Percentiles rank a stretch among this genome's conserved stretches.
Evolutionary conservation across 129 eudicot species (phyloP).

Genomic region (Arctium lappa): DNA sequence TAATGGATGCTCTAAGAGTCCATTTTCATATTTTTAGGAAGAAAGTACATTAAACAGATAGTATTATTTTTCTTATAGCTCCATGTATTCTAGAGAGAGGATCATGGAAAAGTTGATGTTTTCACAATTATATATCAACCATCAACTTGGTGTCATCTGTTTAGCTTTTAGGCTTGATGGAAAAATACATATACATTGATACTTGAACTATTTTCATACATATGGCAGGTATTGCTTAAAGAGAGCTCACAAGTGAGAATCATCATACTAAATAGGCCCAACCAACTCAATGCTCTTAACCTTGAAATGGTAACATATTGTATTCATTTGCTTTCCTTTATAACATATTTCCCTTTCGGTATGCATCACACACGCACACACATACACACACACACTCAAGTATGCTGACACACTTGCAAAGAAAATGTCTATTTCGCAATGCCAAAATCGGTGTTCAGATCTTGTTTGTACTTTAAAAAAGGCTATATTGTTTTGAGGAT

Average conservation of each 20-base stretch:
- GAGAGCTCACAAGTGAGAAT: conserved; percentile 43
- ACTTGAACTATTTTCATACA: neutral
- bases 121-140: neutral
- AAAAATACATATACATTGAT: neutral
- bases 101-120: too few relatives aligned
- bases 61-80: too few relatives aligned
- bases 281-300: conserved; percentile 80
- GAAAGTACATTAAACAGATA: too few relatives aligned
- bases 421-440: too few relatives aligned
- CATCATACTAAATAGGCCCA: conserved; percentile 63
- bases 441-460: too few relatives aligned
- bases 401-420: too few relatives aligned
- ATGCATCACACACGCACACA: too few relatives aligned
- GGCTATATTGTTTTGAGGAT: too few relatives aligned
- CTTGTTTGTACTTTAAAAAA: too few relatives aligned
- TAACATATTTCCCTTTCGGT: neutral
- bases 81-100: too few relatives aligned
- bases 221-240: conserved; percentile 67
- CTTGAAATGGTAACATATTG: conserved; percentile 45
- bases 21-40: neutral
- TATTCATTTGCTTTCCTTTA: neutral
- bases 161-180: neutral
- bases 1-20: neutral
- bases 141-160: neutral
- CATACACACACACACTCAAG: too few relatives aligned